phyloP scores from a whole-genome alignment of 768 basidiomycete species.

The Steccherinum ochraceum region DNA sequence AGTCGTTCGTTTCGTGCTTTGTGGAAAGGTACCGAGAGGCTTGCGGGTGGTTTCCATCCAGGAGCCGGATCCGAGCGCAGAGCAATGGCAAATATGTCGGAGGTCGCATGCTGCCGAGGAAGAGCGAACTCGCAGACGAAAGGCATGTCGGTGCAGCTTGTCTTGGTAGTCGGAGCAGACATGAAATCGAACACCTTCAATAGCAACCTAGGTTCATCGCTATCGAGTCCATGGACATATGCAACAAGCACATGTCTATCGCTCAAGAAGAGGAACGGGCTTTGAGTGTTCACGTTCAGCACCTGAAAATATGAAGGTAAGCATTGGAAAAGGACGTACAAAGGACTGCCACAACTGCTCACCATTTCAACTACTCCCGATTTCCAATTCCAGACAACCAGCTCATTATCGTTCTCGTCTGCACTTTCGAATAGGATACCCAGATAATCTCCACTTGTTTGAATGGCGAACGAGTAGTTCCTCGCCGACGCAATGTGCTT shows the following conservation, averaged over 20 bases:
- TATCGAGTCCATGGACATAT: constrained; percentile 4
- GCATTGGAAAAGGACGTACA: no score
- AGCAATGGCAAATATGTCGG: constrained; percentile 27
- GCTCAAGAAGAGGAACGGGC: constrained; percentile 22
- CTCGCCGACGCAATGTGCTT: constrained; percentile 2
- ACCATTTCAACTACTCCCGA: constrained; percentile 46
- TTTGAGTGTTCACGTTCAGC: constrained; percentile 8
- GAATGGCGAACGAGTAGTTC: constrained; percentile 38
- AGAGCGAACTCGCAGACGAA: constrained; percentile 35
- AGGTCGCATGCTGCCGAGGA: constrained; percentile 28
- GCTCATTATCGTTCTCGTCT: constrained; percentile 31
- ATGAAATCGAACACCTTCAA: constrained; percentile 37
- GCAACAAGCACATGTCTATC: constrained; percentile 19
- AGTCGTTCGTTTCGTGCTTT: constrained; percentile 35
- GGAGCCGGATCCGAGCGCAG: constrained; percentile 53
- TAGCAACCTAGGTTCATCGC: constrained; percentile 13
- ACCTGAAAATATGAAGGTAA: constrained; percentile 4
- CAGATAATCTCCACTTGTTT: constrained; percentile 46
- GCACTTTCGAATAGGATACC: constrained; percentile 39
- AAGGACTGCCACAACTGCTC: constrained; percentile 16
- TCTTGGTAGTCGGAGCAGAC: constrained; percentile 22
- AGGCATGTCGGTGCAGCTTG: constrained; percentile 23
- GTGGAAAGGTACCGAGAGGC: constrained; percentile 39
- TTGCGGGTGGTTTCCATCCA: constrained; percentile 31
- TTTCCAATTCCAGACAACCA: constrained; percentile 66